Percentiles rank a stretch among this genome's conserved stretches.
phyloP scores from a whole-genome alignment of 2,329 filamentous ascomycete species.

The Colletotrichum sp. region DNA sequence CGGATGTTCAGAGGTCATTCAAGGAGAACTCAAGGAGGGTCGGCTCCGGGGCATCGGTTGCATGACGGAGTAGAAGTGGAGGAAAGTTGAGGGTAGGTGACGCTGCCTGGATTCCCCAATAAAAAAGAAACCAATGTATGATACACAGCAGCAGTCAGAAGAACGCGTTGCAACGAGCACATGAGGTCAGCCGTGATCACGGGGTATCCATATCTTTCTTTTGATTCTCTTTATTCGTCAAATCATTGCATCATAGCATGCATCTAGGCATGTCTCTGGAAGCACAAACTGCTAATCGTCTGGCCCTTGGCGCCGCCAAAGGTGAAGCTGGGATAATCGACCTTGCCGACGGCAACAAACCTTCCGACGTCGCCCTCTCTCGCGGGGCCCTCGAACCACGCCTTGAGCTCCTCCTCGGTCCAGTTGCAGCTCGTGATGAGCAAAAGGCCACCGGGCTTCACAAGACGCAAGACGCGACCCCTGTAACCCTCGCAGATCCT shows the following conservation, averaged over 20 bases:
- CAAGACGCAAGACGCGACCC: slow-evolving; percentile 68
- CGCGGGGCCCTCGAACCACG: slow-evolving; percentile 72
- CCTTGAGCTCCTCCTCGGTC: slow-evolving; percentile 85
- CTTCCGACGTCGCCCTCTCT: slow-evolving; percentile 34
- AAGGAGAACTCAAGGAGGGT: not conserved
- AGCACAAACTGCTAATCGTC: slow-evolving; percentile 87
- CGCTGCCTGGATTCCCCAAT: not conserved
- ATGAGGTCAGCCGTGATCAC: not conserved
- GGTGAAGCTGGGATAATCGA: slow-evolving; percentile 85
- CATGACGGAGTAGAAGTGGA: not conserved
- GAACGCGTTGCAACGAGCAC: not conserved
- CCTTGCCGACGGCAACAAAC: slow-evolving; percentile 68
- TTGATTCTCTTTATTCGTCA: not conserved
- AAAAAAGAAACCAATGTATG: slow-evolving; percentile 14
- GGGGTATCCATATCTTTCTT: not conserved
- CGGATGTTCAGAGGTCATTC: not conserved
- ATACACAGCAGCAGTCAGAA: slow-evolving; percentile 15
- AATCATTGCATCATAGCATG: not conserved
- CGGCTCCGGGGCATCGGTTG: not conserved
- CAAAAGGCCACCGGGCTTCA: slow-evolving; percentile 75
- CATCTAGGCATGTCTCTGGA: slow-evolving; percentile 51
- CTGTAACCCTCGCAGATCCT: slow-evolving; percentile 79
- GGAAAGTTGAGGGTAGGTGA: not conserved
- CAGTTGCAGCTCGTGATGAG: slow-evolving; percentile 97
- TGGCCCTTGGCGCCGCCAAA: slow-evolving; percentile 91